Evolutionary conservation across 2,329 filamentous ascomycete species (phyloP).

Genomic region (Scytalidium lignicola): DNA sequence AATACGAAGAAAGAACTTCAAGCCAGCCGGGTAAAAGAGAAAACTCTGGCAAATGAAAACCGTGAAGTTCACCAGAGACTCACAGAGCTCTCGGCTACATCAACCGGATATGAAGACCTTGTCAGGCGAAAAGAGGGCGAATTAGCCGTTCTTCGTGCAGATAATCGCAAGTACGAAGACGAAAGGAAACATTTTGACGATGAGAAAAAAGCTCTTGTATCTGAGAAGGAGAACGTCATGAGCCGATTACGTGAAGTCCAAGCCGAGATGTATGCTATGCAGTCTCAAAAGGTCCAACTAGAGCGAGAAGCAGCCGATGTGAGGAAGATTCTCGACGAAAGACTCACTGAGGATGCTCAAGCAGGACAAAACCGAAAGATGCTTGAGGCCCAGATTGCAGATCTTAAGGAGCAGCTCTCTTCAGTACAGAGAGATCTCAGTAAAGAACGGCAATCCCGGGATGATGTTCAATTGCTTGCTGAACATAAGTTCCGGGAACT

Average conservation of each 20-base stretch:
- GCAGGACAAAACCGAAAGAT: conserved; percentile 76
- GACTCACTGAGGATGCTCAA: conserved; percentile 84
- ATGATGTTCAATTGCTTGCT: conserved; percentile 85
- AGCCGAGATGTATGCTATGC: conserved; percentile 82
- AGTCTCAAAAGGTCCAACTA: conserved; percentile 75
- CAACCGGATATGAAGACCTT: conserved; percentile 91
- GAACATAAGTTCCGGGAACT: conserved; percentile 83
- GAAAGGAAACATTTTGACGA: conserved; percentile 75
- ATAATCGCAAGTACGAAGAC: conserved; percentile 76
- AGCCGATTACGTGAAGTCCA: conserved; percentile 76
- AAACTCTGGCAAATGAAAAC: conserved; percentile 75
- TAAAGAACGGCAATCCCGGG: conserved; percentile 84
- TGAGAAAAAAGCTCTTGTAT: conserved; percentile 65
- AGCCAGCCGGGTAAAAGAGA: conserved; percentile 65
- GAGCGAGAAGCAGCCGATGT: conserved; percentile 87
- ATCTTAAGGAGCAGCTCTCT: conserved; percentile 81
- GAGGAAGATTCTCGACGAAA: conserved; percentile 77
- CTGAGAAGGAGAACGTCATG: conserved; percentile 75
- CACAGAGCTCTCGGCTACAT: conserved; percentile 80
- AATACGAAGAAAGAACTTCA: conserved; percentile 76
- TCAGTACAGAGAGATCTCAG: conserved; percentile 84
- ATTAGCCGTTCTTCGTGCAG: conserved; percentile 74
- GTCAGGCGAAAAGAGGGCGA: conserved; percentile 94
- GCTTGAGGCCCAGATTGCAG: conserved; percentile 80
- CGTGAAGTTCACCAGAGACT: conserved; percentile 79